Percentiles rank a stretch among this genome's conserved stretches.
Evolutionary conservation across 305 asterid genomes (phyloP).

Genomic region (Solanum aculeatissimum): DNA sequence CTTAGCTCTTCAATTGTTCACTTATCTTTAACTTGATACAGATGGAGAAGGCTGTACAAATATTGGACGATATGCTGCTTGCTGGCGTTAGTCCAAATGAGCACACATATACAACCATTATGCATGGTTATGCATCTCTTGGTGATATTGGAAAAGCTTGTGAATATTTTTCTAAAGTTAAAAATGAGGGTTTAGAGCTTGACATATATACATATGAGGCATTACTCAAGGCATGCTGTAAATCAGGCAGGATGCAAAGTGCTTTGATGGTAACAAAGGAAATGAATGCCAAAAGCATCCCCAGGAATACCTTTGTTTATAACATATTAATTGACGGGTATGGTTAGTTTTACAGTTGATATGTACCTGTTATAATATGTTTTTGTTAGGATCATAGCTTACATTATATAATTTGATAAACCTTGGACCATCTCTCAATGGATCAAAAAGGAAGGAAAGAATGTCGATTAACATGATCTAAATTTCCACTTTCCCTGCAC

Average conservation of each 20-base stretch:
- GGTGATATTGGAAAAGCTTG: constrained; percentile 96
- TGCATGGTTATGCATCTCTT: constrained; percentile 93
- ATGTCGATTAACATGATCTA: not conserved
- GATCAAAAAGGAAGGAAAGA: not conserved
- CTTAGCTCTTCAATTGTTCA: not conserved
- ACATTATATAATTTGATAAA: not conserved
- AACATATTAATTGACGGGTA: constrained; percentile 96
- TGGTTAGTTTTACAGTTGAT: constrained; percentile 1
- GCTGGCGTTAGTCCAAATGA: constrained; percentile 75
- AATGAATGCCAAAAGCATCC: constrained; percentile 65
- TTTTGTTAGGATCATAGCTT: not conserved
- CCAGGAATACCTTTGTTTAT: constrained; percentile 80
- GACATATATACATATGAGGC: constrained; percentile 89
- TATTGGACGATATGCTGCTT: constrained; percentile 72
- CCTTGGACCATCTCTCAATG: not conserved
- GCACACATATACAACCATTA: constrained; percentile 82
- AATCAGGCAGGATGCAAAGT: constrained; percentile 99
- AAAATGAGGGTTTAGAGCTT: constrained; percentile 75
- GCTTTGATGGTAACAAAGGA: constrained; percentile 89
- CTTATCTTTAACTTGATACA: constrained; percentile 13
- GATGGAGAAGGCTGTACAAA: constrained; percentile 79
- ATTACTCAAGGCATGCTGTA: constrained; percentile 98
- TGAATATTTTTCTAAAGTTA: constrained; percentile 69
- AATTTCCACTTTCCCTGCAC: not conserved
- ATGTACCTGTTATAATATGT: not conserved